Base-by-base conservation (phyloP, 208 protist species). In the Leishmania mexicana region DNA sequence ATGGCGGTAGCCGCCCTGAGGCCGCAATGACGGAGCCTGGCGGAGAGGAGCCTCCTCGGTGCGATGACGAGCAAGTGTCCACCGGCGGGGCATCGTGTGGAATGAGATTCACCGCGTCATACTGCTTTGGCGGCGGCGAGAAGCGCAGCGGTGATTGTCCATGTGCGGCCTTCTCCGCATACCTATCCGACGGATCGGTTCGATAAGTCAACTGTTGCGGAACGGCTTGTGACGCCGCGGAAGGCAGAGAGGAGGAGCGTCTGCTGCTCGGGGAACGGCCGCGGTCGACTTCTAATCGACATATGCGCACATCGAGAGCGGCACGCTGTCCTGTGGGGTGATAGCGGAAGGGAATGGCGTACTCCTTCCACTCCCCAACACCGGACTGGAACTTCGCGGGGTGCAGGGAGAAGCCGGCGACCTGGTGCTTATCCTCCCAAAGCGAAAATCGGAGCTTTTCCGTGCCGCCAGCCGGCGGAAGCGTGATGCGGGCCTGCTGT, bases 261-360 rank as follows among this genome's bases (percentile, higher is more conserved):
- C 60, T 24, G 42, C 54, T 73, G 72, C 60, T 72, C 17, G 62
- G 81, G 3, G 72, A 78, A 6, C 64, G 42, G 38, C 53, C 42
- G 4, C 60, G 42, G 57, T 58, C 57, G 19, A 42, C 68, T 19
- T 71, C 76, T 0, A 79, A n/a, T 10, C 79, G 84, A 10, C 81
- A 80, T 54, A 98, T 91, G 11, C 88, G 86, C 42, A 98, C 81
- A 35, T 96, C 92, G 24, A 98, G 85, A 0, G 87, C 88, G 45
- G 86, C 80, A n/a, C 68, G 58, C 76, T 96, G 93, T 31, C 90
- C 80, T 8, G 93, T 95, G 13, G 95, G 93, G 77, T 93, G 88
- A 80, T 98, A 96, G 60, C 90, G 88, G 70, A 98, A 98, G 1
- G 95, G 95, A 53, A 98, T 95, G 13, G 91, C 82, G 84, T 96